Conservation (phyloP, 352 stramenopile genomes). For the Pythium phragmiticola region DNA sequence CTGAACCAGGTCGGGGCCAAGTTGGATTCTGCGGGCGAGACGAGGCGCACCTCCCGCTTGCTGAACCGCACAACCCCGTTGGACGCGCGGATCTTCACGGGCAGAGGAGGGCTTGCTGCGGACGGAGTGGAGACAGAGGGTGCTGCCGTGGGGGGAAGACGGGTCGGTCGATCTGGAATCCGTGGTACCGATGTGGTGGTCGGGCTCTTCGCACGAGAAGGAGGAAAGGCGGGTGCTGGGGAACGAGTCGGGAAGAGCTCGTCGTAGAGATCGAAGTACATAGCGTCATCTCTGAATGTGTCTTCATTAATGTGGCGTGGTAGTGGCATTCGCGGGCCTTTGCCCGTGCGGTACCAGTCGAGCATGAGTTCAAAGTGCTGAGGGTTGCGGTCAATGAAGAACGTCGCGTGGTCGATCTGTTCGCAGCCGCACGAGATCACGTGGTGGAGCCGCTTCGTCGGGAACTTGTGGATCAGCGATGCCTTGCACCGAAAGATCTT, state of each 20-base stretch:
- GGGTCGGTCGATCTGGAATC: slow-evolving; percentile 10
- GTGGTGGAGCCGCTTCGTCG: slow-evolving; percentile 57
- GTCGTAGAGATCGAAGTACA: slow-evolving; percentile 67
- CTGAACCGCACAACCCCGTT: slow-evolving; percentile 31
- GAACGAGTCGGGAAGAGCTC: slow-evolving; percentile 43
- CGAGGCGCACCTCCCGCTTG: slow-evolving; percentile 33
- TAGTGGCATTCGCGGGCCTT: slow-evolving; percentile 24
- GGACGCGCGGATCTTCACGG: neutral
- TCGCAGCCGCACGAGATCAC: slow-evolving; percentile 61
- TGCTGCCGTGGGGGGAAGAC: neutral
- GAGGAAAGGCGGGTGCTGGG: neutral
- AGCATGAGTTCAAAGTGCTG: slow-evolving; percentile 70
- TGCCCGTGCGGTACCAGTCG: slow-evolving; percentile 72
- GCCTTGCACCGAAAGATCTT: slow-evolving; percentile 69
- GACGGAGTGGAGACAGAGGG: neutral
- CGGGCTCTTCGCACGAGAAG: neutral
- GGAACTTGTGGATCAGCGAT: slow-evolving; percentile 56
- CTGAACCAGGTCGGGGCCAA: slow-evolving; percentile 18
- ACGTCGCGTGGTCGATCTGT: slow-evolving; percentile 40
- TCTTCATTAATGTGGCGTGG: slow-evolving; percentile 45
- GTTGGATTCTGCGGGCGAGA: slow-evolving; percentile 13
- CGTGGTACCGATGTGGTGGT: slow-evolving; percentile 7
- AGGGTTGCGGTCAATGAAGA: slow-evolving; percentile 76
- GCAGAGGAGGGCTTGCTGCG: slow-evolving; percentile 7
- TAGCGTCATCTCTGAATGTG: slow-evolving; percentile 51